phyloP scores from a whole-genome alignment of 805 yeast genomes.

The Ogataea angusta region DNA sequence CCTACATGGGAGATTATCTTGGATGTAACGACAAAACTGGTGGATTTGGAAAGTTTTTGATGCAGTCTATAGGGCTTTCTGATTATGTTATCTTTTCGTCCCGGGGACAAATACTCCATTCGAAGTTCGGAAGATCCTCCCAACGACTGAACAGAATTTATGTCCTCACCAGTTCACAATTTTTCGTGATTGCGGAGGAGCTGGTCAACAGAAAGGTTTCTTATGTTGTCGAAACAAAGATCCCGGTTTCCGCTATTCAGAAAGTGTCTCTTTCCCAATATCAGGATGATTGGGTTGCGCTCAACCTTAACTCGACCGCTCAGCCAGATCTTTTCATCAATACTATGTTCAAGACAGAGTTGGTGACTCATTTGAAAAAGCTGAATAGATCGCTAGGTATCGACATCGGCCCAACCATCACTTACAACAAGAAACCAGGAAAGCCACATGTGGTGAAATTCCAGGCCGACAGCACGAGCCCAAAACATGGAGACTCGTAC shows the following conservation, averaged over 20 bases:
- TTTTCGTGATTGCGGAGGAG: constrained; percentile 72
- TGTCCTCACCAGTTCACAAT: constrained; percentile 57
- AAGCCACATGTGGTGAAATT: constrained; percentile 70
- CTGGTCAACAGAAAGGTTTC: constrained; percentile 53
- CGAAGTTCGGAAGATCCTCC: constrained; percentile 93
- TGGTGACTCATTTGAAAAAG: constrained; percentile 69
- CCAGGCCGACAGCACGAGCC: constrained; percentile 59
- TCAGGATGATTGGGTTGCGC: constrained; percentile 92
- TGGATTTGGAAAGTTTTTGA: constrained; percentile 72
- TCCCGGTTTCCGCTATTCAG: constrained; percentile 57
- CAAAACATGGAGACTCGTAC: constrained; percentile 66
- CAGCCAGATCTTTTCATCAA: constrained; percentile 80
- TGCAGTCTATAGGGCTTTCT: constrained; percentile 62
- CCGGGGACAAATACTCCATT: constrained; percentile 73
- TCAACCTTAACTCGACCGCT: constrained; percentile 50
- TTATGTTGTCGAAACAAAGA: constrained; percentile 59
- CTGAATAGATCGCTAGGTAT: constrained; percentile 57
- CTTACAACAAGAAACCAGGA: constrained; percentile 90
- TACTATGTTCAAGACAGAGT: constrained; percentile 84
- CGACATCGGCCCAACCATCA: constrained; percentile 65
- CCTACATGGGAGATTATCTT: constrained; percentile 92
- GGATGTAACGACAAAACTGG: constrained; percentile 72
- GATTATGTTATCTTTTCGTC: constrained; percentile 75
- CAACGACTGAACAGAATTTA: constrained; percentile 70
- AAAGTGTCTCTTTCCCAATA: constrained; percentile 66